Evolutionary conservation across 345 rosid genomes (phyloP), one percentile per base, ranked within the genome.

Genomic region (Bruguiera gymnorhiza): DNA sequence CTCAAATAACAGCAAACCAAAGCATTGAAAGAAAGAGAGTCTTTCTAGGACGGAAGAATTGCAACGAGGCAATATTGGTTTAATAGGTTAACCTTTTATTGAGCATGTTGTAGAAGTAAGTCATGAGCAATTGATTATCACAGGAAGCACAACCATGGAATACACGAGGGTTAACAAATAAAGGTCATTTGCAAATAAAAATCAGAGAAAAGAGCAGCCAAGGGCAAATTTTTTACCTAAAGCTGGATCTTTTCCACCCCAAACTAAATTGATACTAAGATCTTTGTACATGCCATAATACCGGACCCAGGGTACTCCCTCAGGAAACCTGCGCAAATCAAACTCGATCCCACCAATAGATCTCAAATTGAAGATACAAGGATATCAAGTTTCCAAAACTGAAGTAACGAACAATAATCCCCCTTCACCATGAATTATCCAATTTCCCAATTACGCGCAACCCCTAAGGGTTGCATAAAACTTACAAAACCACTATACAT

Each of bases 231-330:
- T 66, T 70, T 59, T 53, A 83, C 86, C 86, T 10, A 87, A 70
- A 73, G 81, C 71, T 53, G 78, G 62, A 78, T 93, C 97, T 70
- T 89, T 93, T 76, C 98, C 98, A 0, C 96, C 97, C 87, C 89
- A 86, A 11, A 88, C 85, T 68, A 93, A 70, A 82, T 83, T 86
- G 26, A 93, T 75, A 19, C 61, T 37, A 72, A 93, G 80, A 69
- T 88, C 86, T 70, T 83, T 91, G 83, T 85, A 89, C 58, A 60
- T 54, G 69, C 97, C 96, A 65, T 80, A 80, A 73, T 91, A 94
- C 63, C 89, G 78, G 71, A 91, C 66, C 98, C 98, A 93, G 46
- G 97, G 83, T 57, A 88, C 91, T 26, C 89, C 97, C 78, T 85
- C 63, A 6, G 94, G 94, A 76, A 89, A 93, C 83, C 98, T 93